Evolutionary conservation across 164 flowering plant genomes (phyloP).

Genomic region (Houttuynia cordata): DNA sequence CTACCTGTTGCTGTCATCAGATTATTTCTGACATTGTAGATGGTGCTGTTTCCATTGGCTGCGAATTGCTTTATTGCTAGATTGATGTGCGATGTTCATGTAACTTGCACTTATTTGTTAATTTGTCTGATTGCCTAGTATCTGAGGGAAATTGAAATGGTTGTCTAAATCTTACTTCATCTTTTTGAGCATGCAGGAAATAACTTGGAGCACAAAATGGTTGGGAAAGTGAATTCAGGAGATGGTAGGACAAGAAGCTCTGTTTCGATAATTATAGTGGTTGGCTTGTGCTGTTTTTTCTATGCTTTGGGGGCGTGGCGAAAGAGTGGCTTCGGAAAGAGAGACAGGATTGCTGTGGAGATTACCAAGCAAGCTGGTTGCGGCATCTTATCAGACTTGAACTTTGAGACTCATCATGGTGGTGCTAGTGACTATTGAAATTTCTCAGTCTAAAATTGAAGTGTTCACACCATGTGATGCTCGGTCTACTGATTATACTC

Average conservation of each 20-base stretch:
- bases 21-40: too few species aligned
- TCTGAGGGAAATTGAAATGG: not conserved
- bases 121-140: not conserved
- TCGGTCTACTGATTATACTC: conserved; percentile 63
- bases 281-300: conserved; percentile 78
- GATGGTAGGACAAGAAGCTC: conserved; percentile 65
- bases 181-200: not conserved
- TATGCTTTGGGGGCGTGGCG: conserved; percentile 92
- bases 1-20: too few species aligned
- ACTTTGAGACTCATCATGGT: conserved; percentile 66
- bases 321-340: conserved; percentile 89
- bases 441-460: conserved; percentile 25
- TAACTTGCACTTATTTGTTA: too few species aligned
- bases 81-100: too few species aligned
- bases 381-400: conserved; percentile 38
- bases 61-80: too few species aligned
- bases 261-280: conserved; percentile 57
- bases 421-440: conserved; percentile 32
- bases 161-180: not conserved
- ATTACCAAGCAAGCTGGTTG: conserved; percentile 59
- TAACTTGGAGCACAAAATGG: conserved; percentile 32
- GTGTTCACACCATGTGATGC: conserved; percentile 45
- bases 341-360: conserved; percentile 65
- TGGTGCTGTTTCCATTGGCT: too few species aligned
- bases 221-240: conserved; percentile 29